Conservation (phyloP, 2,329 filamentous ascomycete species). For the Penicillium sp. region DNA sequence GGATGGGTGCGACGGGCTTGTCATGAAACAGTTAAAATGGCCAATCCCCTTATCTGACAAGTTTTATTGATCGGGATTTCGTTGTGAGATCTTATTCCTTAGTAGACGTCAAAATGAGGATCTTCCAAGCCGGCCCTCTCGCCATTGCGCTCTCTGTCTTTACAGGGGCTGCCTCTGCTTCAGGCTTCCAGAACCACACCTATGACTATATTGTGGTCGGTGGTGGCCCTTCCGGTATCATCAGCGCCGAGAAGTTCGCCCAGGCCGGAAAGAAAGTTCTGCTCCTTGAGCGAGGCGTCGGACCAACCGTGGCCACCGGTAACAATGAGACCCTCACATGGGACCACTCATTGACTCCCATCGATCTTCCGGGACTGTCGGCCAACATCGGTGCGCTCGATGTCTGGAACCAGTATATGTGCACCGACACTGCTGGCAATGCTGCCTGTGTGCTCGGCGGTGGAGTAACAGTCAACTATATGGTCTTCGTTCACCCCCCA, state of each 20-base stretch:
- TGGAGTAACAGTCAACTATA: constrained; percentile 30
- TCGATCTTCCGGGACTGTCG: constrained; percentile 29
- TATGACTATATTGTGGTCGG: constrained; percentile 28
- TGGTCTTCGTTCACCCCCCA: constrained; percentile 45
- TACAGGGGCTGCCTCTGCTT: constrained; percentile 11
- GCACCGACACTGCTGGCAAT: constrained; percentile 21
- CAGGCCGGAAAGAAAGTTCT: constrained; percentile 25
- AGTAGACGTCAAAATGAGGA: not conserved
- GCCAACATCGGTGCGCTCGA: constrained; percentile 21
- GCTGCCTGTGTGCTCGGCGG: constrained; percentile 29
- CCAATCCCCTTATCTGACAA: not conserved
- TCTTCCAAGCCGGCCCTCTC: constrained; percentile 13
- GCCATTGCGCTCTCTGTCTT: constrained; percentile 10
- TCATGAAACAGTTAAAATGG: not conserved
- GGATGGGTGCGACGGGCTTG: not conserved
- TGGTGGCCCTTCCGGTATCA: constrained; percentile 25
- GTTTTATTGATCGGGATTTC: not conserved
- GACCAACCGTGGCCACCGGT: constrained; percentile 25
- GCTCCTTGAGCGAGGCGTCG: constrained; percentile 22
- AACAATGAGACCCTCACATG: constrained; percentile 24
- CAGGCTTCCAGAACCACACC: constrained; percentile 14
- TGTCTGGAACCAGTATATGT: constrained; percentile 22
- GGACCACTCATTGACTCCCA: constrained; percentile 22
- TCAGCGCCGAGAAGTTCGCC: constrained; percentile 22
- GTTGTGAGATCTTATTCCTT: not conserved